A percentile compares a stretch with the other conserved stretches of the same genome.
Conservation (phyloP, 345 rosid species). For the Citrus trifoliata region DNA sequence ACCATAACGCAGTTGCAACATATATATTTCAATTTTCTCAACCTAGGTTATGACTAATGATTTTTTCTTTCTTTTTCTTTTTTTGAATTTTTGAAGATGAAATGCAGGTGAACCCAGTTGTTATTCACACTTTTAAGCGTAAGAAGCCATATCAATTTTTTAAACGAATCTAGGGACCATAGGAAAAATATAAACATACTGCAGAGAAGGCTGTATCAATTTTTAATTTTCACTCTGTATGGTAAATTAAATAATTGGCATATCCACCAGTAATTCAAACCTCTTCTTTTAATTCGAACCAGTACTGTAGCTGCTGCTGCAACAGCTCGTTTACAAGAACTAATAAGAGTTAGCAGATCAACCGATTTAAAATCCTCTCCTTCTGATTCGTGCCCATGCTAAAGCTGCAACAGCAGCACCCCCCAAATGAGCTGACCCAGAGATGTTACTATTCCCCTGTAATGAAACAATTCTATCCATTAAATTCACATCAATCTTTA, state of each 20-base stretch:
- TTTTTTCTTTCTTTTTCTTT: no score
- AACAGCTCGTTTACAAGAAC: background rate
- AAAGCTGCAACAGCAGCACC: constrained; percentile 93
- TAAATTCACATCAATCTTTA: background rate
- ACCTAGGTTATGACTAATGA: background rate
- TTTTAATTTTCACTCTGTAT: background rate
- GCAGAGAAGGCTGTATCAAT: background rate
- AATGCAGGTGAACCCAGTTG: no score
- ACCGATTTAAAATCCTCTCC: constrained; percentile 47
- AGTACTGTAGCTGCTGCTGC: background rate
- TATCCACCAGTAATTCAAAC: background rate
- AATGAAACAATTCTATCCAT: constrained; percentile 3
- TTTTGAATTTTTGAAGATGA: no score
- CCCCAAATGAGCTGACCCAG: constrained; percentile 89
- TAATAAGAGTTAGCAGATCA: background rate
- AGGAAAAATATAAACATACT: background rate
- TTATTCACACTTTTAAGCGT: no score
- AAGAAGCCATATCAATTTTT: background rate
- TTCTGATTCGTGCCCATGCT: constrained; percentile 64
- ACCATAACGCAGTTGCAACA: no score
- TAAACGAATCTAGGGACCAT: no score
- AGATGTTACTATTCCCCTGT: constrained; percentile 75
- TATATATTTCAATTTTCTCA: background rate
- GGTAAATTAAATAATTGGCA: background rate
- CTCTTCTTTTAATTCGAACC: background rate